A percentile compares a stretch with the other conserved stretches of the same genome.
These are phyloP conservation scores for Rosa multiflora DNA, from an alignment of 306 rosid species.

Conservation along the genomic window DNA sequence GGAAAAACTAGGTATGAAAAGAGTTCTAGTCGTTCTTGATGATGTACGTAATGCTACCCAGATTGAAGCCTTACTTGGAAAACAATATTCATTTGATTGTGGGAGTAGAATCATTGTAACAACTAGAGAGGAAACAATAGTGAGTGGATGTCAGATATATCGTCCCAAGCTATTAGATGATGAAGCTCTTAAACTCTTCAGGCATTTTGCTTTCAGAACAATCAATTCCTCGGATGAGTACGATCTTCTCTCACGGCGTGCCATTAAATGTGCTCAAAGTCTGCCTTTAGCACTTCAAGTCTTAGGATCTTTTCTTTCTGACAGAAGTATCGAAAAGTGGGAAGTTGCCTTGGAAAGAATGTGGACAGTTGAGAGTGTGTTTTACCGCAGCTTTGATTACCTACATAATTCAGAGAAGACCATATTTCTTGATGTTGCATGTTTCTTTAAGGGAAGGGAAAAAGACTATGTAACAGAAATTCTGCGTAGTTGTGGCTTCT, in stretches of 20 bases:
- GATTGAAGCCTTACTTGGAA: neutral
- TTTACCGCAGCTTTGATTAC: slow-evolving; percentile 13
- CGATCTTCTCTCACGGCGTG: neutral
- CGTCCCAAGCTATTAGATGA: slow-evolving; percentile 2
- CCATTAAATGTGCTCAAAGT: neutral
- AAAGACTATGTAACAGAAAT: slow-evolving; percentile 13
- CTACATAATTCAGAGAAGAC: slow-evolving; percentile 10
- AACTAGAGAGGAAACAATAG: neutral
- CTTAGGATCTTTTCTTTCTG: neutral
- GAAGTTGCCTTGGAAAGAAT: no score
- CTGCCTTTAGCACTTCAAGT: slow-evolving; percentile 22
- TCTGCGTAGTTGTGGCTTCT: slow-evolving; percentile 19
- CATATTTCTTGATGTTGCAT: slow-evolving; percentile 25
- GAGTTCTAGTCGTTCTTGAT: neutral
- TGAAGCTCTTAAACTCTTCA: slow-evolving; percentile 21
- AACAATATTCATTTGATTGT: neutral
- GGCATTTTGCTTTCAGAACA: slow-evolving; percentile 12
- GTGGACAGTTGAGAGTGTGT: no score
- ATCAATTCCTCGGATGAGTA: neutral
- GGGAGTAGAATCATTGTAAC: neutral
- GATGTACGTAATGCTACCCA: neutral
- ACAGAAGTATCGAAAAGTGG: slow-evolving; percentile 19
- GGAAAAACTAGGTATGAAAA: neutral
- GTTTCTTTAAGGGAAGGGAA: slow-evolving; percentile 46
- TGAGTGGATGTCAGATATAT: neutral